Evolutionary conservation across 768 basidiomycete genomes (phyloP).

Genomic region (Psilocybe azurescens): DNA sequence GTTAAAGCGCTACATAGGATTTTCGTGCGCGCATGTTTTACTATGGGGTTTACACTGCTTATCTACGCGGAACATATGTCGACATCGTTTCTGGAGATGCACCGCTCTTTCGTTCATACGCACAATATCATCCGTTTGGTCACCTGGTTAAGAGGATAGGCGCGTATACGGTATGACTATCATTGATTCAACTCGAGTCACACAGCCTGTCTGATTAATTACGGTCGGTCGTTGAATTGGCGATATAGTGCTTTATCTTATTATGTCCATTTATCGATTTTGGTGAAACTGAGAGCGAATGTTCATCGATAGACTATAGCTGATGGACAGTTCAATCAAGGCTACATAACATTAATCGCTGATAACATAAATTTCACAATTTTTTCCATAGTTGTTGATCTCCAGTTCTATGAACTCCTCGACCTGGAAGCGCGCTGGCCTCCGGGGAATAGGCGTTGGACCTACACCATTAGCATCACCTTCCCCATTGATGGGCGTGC

Average conservation of each 20-base stretch:
- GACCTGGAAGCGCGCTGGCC: too few species aligned
- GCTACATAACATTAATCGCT: too few species aligned
- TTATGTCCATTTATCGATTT: background rate
- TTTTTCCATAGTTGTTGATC: too few species aligned
- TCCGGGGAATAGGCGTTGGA: too few species aligned
- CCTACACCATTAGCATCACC: too few species aligned
- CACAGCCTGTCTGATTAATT: background rate
- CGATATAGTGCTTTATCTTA: background rate
- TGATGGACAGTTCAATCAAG: background rate
- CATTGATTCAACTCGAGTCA: background rate
- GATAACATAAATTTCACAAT: too few species aligned
- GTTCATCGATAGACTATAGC: background rate
- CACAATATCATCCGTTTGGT: background rate
- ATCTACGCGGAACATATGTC: background rate
- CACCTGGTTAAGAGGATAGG: background rate
- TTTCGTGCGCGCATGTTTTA: background rate
- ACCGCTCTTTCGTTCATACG: conserved; percentile 1
- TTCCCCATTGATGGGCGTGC: too few species aligned
- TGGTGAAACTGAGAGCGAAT: background rate
- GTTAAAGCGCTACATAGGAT: background rate
- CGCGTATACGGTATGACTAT: background rate
- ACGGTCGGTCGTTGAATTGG: background rate
- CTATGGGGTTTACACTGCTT: background rate
- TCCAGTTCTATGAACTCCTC: too few species aligned
- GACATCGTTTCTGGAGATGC: background rate